Evolutionary conservation across 768 basidiomycete species (phyloP).

Genomic region (Tylopilus intermedius): DNA sequence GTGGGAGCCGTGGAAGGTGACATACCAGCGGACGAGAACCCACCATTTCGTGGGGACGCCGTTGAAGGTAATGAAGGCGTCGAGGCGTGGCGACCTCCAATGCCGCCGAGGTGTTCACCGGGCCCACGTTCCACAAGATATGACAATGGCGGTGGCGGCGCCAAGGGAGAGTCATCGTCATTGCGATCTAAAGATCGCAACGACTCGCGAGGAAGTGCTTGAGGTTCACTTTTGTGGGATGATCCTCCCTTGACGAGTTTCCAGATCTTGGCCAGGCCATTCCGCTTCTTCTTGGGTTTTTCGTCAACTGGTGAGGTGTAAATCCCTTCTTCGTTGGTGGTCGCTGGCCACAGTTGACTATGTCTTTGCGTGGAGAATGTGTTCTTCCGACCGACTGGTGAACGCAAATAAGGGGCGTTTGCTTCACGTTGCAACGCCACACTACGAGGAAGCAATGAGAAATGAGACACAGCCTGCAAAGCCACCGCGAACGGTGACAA

Average conservation of each 20-base stretch:
- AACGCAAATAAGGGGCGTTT: conserved; percentile 28
- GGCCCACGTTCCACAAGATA: conserved; percentile 68
- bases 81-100: conserved; percentile 53
- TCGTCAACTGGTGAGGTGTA: conserved; percentile 31
- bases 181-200: conserved; percentile 36
- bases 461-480: conserved; percentile 5
- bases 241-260: conserved; percentile 60
- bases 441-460: conserved; percentile 34
- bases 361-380: conserved; percentile 34
- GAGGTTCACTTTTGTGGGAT: conserved; percentile 36
- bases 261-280: conserved; percentile 78
- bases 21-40: conserved; percentile 54
- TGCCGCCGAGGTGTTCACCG: conserved; percentile 44
- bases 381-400: conserved; percentile 34
- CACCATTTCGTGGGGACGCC: conserved; percentile 50
- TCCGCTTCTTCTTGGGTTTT: conserved; percentile 73
- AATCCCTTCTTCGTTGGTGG: conserved; percentile 32
- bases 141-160: conserved; percentile 87
- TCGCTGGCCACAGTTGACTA: conserved; percentile 51
- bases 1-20: conserved; percentile 74
- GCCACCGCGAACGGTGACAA: neutral
- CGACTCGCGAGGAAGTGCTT: conserved; percentile 27
- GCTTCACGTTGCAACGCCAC: conserved; percentile 73
- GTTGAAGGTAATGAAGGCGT: conserved; percentile 64
- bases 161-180: conserved; percentile 73